Base-by-base conservation (phyloP, 805 yeast species). In the Pichia occidentalis region DNA sequence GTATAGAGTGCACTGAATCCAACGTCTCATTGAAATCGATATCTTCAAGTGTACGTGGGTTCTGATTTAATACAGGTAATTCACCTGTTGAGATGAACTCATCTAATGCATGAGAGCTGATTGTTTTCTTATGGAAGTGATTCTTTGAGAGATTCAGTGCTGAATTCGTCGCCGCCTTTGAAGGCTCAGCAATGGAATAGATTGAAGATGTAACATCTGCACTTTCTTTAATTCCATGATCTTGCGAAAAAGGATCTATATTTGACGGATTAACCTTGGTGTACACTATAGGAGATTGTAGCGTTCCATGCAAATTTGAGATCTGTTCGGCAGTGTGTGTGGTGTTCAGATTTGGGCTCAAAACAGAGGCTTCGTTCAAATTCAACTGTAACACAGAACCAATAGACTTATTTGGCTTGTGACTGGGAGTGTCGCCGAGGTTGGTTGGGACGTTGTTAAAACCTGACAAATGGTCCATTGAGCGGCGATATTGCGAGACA, bases 41-140 rank as follows among this genome's bases (percentile, higher is more conserved):
- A 24, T 24, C 34, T n/a, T n/a, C n/a, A n/a, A n/a, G n/a, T n/a
- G n/a, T n/a, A n/a, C n/a, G n/a, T 11, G 40, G 42, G 14, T 32
- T 26, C 12, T 48, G 42, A 25, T 34, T 45, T 19, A 45, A 37
- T 13, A 20, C 9, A 7, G 54, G 54, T 18, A 51, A 28, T 19
- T 37, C 45, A 16, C 56, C 56, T 6, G 52, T 51, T 5, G 48
- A 39, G 1, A 56, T 54, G 31, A 56, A 56, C 27, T 56, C 59
- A 39, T 56, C 61, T 25, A 57, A 30, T 3, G 49, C 39, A 9
- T 40, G 36, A 9, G 56, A 44, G 40, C 58, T 53, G 24, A 48
- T 42, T 11, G 55, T 47, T 25, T 52, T 49, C 24, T 39, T 49
- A 34, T 51, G 54, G 29, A 47, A 44, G 25, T 50, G 52, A 13